Evolutionary conservation across 257 asterid genomes (phyloP).

Genomic region (Nicotiana tomentosiformis): DNA sequence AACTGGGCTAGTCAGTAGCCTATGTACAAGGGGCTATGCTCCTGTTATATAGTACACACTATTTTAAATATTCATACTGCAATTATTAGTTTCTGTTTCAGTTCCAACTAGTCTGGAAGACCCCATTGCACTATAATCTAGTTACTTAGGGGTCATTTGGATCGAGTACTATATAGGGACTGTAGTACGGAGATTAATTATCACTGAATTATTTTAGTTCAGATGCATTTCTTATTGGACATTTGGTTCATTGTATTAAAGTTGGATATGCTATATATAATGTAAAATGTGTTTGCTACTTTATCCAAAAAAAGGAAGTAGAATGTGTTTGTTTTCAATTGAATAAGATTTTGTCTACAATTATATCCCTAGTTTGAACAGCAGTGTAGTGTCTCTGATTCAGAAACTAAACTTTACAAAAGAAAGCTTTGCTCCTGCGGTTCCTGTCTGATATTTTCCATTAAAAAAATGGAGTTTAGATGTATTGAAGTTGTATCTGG

Average conservation of each 20-base stretch:
- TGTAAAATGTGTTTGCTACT: background rate
- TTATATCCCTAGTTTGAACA: background rate
- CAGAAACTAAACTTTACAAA: background rate
- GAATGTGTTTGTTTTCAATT: too few relatives aligned
- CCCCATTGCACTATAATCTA: background rate
- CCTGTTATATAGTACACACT: background rate
- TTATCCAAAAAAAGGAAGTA: background rate
- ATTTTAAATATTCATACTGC: background rate
- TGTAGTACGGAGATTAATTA: background rate
- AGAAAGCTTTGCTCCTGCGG: background rate
- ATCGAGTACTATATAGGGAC: background rate
- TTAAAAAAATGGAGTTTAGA: background rate
- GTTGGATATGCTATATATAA: background rate
- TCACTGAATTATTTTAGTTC: background rate
- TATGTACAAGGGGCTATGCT: background rate
- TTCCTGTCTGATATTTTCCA: background rate
- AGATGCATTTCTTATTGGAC: background rate
- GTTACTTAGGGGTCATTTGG: background rate
- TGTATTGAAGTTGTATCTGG: background rate
- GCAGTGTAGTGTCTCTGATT: background rate
- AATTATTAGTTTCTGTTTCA: background rate
- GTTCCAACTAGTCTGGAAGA: background rate
- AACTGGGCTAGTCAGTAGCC: background rate
- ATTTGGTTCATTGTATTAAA: background rate
- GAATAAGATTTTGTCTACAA: background rate